Evolutionary conservation across 2,329 filamentous ascomycete species (phyloP), one percentile per base, ranked within the genome.

Genomic region (Coniella lustricola): DNA sequence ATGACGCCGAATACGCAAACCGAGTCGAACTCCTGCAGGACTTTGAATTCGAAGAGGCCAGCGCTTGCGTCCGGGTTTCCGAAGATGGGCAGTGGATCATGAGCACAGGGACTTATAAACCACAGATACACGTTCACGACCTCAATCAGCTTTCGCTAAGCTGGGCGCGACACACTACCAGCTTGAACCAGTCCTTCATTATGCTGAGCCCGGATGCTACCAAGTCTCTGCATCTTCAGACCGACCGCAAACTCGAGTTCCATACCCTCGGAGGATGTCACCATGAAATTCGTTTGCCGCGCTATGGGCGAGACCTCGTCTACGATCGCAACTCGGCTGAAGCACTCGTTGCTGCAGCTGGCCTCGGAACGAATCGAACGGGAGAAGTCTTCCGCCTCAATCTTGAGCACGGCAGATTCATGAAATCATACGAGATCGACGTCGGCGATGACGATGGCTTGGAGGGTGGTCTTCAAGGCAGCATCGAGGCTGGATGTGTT

Each of bases 51-150:
- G 90, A 96, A 60, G 90, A 95, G 68, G 91, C 94, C 35, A 95
- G 90, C 63, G 81, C 84, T 57, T 96, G 91, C 63, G 81, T 98
- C 54, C 81, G 89, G 43, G 81, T 93, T 54, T 95, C 88, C 59
- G 90, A 95, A 50, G 93, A 98, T 78, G 91, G 91, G 42, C 85
- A 97, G 63, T 98, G 93, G 90, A 82, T 93, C 35, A 93, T 96
- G 87, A 94, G 87, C 60, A 94, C 90, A 45, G 90, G 89, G 71
- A 84, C 80, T 46, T 84, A 81, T 65, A 80, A 75, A 66, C 73
- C 63, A 1, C 88, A 95, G 65, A 95, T 97, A 51, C 93, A 97
- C 63, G 85, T 88, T n/a, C 94, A 98, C 68, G 89, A 95, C 63
- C 80, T 97, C 5, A 86, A 90, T 33, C 90, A 97, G 62, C 76